A percentile compares a stretch with the other conserved stretches of the same genome.
Evolutionary conservation across 1,139 yeast species (phyloP).

Genomic region (Yamadazyma kanchanaburiensis): DNA sequence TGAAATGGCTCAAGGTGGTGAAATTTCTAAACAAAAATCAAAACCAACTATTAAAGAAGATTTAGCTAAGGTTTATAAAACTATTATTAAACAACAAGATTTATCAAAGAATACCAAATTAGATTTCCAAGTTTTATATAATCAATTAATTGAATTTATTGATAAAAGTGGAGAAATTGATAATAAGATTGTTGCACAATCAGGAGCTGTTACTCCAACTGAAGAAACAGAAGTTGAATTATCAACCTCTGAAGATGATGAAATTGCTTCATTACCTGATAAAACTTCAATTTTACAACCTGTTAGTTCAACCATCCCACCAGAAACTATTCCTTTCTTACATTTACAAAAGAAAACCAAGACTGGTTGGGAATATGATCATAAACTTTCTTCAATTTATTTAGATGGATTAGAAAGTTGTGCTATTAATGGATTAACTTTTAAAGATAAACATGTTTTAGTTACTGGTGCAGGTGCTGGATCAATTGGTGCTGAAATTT

Average conservation of each 20-base stretch:
- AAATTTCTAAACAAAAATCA: conserved; percentile 56
- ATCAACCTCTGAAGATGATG: conserved; percentile 56
- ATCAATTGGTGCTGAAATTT: conserved; percentile 95
- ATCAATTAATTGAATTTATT: conserved; percentile 72
- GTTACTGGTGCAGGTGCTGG: conserved; percentile 99
- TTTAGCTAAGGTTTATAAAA: conserved; percentile 78
- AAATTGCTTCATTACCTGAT: conserved; percentile 79
- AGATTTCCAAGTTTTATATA: conserved; percentile 78
- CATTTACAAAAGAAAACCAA: conserved; percentile 77
- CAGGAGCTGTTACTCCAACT: conserved; percentile 39
- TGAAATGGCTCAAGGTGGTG: conserved; percentile 96
- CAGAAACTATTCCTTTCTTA: conserved; percentile 91
- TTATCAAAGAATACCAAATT: conserved; percentile 59
- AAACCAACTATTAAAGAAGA: conserved; percentile 83
- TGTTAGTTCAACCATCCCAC: conserved; percentile 69
- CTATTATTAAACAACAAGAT: conserved; percentile 69
- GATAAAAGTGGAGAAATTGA: conserved; percentile 66
- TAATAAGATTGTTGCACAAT: conserved; percentile 33
- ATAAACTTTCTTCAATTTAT: conserved; percentile 69
- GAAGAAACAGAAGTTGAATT: conserved; percentile 50
- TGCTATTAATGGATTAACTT: conserved; percentile 89
- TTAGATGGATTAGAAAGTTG: conserved; percentile 90
- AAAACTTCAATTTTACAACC: conserved; percentile 67
- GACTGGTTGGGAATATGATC: conserved; percentile 85
- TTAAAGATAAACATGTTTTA: conserved; percentile 83